Conservation (phyloP, 345 rosid species). For the Eucalyptus erythrocorys region DNA sequence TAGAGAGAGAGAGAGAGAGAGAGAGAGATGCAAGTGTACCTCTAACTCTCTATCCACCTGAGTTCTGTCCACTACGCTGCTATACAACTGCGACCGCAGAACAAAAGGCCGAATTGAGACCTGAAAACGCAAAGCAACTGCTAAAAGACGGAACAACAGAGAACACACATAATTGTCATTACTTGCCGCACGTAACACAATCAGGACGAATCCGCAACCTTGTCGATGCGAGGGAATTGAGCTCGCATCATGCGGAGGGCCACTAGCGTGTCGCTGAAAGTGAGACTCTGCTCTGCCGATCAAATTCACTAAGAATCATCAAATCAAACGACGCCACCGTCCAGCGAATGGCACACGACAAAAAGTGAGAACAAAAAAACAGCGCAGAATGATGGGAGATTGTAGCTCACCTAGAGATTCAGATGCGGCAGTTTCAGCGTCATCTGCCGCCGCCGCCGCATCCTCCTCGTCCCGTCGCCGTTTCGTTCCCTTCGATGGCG, state of each 20-base stretch:
- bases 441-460: neutral
- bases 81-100: slow-evolving; percentile 77
- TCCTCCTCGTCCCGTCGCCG: neutral
- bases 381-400: neutral
- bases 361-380: neutral
- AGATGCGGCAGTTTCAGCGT: neutral
- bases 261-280: slow-evolving; percentile 69
- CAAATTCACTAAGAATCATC: neutral
- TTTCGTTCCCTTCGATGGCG: neutral
- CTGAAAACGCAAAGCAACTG: slow-evolving; percentile 11
- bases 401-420: neutral
- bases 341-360: neutral
- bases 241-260: slow-evolving; percentile 90
- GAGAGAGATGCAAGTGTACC: slow-evolving; percentile 16
- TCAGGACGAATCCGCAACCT: slow-evolving; percentile 18
- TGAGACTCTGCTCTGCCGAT: slow-evolving; percentile 55
- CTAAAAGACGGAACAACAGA: neutral
- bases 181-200: neutral
- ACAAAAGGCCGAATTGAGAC: slow-evolving; percentile 64
- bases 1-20: too few relatives aligned
- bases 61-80: slow-evolving; percentile 75
- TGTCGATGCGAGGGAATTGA: slow-evolving; percentile 76
- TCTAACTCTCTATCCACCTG: slow-evolving; percentile 87
- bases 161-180: neutral
- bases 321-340: neutral